Conservation (phyloP, 2,329 filamentous ascomycete genomes). For the Diplocarpon mali region DNA sequence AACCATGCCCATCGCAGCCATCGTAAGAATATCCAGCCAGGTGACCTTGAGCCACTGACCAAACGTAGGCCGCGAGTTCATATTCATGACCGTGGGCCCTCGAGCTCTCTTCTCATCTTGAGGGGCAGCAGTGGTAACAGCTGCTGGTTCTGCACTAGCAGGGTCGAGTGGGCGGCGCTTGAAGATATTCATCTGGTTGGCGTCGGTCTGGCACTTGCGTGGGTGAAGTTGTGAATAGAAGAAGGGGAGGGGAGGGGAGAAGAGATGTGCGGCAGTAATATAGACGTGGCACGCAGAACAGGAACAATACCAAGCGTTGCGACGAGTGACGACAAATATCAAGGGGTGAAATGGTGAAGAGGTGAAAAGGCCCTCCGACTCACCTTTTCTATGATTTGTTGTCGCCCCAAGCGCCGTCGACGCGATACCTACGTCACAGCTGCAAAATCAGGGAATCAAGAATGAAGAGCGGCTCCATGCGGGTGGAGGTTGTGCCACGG, state of each 20-base stretch:
- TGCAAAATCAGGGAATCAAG: neutral
- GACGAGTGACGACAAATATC: too few relatives aligned
- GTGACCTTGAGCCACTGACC: slow-evolving; percentile 60
- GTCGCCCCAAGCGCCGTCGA: neutral
- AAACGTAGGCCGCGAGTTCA: slow-evolving; percentile 46
- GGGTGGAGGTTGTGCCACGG: too few relatives aligned
- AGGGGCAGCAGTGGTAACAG: slow-evolving; percentile 10
- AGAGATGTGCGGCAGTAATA: too few relatives aligned
- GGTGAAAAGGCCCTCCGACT: too few relatives aligned
- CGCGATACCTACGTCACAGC: slow-evolving; percentile 1
- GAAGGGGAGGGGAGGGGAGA: neutral
- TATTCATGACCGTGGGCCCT: slow-evolving; percentile 23
- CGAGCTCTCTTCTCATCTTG: slow-evolving; percentile 10
- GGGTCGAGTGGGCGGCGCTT: slow-evolving; percentile 10
- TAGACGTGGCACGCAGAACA: too few relatives aligned
- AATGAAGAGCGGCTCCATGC: too few relatives aligned
- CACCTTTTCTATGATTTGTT: too few relatives aligned
- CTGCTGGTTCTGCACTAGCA: slow-evolving; percentile 9
- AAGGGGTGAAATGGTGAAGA: too few relatives aligned
- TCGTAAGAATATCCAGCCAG: slow-evolving; percentile 57
- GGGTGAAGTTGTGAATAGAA: neutral
- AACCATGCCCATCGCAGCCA: slow-evolving; percentile 52
- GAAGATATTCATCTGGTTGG: slow-evolving; percentile 17
- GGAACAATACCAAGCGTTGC: too few relatives aligned
- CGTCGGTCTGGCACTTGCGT: neutral